Conservation (phyloP, 2,329 filamentous ascomycete genomes). For the Beauveria brongniartii region DNA sequence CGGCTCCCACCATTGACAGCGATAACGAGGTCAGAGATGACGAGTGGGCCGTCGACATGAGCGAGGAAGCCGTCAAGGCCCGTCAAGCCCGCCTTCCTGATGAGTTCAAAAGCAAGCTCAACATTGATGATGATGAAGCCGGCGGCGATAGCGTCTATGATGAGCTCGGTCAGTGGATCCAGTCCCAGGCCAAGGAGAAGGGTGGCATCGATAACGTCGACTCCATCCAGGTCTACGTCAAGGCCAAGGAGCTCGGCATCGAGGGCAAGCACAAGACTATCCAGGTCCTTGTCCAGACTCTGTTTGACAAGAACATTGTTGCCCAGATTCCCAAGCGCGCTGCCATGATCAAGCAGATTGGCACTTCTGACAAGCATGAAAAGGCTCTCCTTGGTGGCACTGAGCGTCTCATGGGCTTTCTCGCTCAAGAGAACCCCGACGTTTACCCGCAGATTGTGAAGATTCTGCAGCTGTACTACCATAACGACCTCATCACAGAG, state of each 20-base stretch:
- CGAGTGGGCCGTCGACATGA: conserved; percentile 95
- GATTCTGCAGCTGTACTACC: conserved; percentile 83
- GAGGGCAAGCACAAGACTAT: conserved; percentile 91
- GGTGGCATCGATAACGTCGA: conserved; percentile 71
- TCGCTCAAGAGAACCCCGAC: conserved; percentile 69
- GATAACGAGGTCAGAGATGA: conserved; percentile 68
- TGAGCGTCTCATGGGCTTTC: conserved; percentile 73
- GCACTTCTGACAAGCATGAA: conserved; percentile 87
- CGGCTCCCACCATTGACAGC: conserved; percentile 43
- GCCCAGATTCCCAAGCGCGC: conserved; percentile 81
- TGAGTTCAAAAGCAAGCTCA: conserved; percentile 88
- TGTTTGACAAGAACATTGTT: conserved; percentile 86
- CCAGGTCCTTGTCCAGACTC: conserved; percentile 81
- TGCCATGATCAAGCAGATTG: conserved; percentile 83
- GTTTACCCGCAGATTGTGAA: conserved; percentile 70
- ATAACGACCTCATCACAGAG: conserved; percentile 82
- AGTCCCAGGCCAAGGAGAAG: conserved; percentile 61
- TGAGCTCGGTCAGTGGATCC: conserved; percentile 87
- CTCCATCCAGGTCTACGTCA: conserved; percentile 87
- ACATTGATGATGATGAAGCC: conserved; percentile 70
- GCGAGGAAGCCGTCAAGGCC: conserved; percentile 87
- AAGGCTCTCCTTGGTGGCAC: conserved; percentile 92
- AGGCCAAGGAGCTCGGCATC: conserved; percentile 93
- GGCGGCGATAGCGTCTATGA: conserved; percentile 74
- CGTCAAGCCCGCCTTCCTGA: conserved; percentile 88